Conservation (phyloP, 345 rosid species). For the Melastoma malabathricum region DNA sequence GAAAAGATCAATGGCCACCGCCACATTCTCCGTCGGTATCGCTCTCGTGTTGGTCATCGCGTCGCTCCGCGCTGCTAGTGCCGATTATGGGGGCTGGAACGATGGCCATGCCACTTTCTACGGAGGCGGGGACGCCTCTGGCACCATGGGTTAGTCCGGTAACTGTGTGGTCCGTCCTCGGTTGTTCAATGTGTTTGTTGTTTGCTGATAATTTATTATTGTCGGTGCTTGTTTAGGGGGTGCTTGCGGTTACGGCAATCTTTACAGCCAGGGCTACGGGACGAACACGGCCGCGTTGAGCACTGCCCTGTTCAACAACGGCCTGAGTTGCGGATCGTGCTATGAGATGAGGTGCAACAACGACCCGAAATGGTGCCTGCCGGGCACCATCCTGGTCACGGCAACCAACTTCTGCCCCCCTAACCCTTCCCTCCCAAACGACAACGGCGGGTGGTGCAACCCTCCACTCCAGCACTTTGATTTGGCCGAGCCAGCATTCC, state of each 20-base stretch:
- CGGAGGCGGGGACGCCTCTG: constrained; percentile 72
- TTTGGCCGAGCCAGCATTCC: constrained; percentile 88
- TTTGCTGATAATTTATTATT: not conserved
- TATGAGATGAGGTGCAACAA: constrained; percentile 54
- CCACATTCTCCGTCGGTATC: constrained; percentile 10
- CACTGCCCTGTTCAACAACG: constrained; percentile 68
- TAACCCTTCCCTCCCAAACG: constrained; percentile 47
- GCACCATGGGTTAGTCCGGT: constrained; percentile 58
- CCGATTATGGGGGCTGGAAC: constrained; percentile 60
- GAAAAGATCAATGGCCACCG: constrained; percentile 16
- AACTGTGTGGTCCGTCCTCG: not conserved
- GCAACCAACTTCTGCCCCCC: constrained; percentile 94
- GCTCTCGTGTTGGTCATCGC: constrained; percentile 17
- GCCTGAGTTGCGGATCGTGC: constrained; percentile 67
- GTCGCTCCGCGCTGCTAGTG: constrained; percentile 24
- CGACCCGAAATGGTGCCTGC: constrained; percentile 63
- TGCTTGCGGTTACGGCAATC: constrained; percentile 69
- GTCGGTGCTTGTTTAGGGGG: constrained; percentile 32
- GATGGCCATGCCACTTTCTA: constrained; percentile 66
- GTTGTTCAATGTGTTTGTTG: not conserved
- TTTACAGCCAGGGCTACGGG: constrained; percentile 67
- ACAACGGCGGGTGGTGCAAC: constrained; percentile 98
- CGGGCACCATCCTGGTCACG: constrained; percentile 52
- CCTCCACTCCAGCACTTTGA: constrained; percentile 97
- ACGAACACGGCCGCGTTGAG: constrained; percentile 71